Evolutionary conservation across 129 eudicot species (phyloP), one percentile per base, ranked within the genome.

Genomic region (Chrysanthemum lavandulifolium): DNA sequence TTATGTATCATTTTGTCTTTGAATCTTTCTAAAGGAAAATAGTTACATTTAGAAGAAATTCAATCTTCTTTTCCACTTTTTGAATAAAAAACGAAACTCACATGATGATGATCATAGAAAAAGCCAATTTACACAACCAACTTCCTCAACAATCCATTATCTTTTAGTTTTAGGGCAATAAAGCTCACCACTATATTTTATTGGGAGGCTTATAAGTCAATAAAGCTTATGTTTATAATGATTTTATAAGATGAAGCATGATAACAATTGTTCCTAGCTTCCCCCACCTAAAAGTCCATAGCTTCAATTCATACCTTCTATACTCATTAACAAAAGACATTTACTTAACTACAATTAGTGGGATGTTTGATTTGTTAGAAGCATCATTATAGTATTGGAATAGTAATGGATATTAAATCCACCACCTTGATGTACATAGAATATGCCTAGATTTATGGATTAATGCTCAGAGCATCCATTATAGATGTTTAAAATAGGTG

Each of bases 251-350:
- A 65, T 49, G 77, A 63, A 72, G 73, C 82, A 78, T 78, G 77
- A 78, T 65, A 55, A 72, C 72, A 54, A 55, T 71, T 72, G 65
- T 71, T 65, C 68, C 59, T 71, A 76, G 75, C 61, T 49, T 68
- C 62, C 80, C 80, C 80, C 80, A 78, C 82, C 82, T 54, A 78
- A 78, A 63, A 78, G 76, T 62, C 69, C 65, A 62, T 69, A 70
- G 59, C 76, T 70, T 72, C n/a, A n/a, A n/a, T n/a, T n/a, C 52
- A 51, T 72, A 78, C 78, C 77, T 78, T 78, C 73, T 66, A 78
- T 77, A 78, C 78, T 78, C 77, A 78, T 64, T 55, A 65, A 67
- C 31, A 71, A 55, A 60, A 13, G 62, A 78, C 52, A 71, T 19
- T 64, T 56, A 68, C 29, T 55, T 71, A 36, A 19, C 72, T 54